phyloP scores from a whole-genome alignment of 306 rosid species.

The Morella rubra region DNA sequence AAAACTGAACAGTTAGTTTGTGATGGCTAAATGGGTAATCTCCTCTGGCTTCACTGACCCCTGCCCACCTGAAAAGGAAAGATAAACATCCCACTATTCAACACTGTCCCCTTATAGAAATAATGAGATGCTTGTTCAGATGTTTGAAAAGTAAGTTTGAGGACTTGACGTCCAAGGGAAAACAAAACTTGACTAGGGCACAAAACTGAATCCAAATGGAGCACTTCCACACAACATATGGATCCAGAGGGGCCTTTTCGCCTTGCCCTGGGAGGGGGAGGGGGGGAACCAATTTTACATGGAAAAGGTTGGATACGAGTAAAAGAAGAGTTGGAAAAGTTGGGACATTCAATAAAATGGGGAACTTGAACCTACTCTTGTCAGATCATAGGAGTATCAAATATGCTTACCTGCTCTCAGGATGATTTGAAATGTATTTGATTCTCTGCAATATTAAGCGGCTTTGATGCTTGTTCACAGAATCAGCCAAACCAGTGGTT shows the following conservation, averaged over 20 bases:
- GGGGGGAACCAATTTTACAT: background rate
- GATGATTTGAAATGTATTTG: slow-evolving; percentile 74
- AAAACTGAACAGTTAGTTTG: slow-evolving; percentile 94
- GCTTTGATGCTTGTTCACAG: slow-evolving; percentile 95
- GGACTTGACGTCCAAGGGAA: background rate
- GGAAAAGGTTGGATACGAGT: background rate
- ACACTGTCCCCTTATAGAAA: background rate
- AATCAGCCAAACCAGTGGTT: slow-evolving; percentile 67
- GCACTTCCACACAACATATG: background rate
- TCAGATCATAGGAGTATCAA: slow-evolving; percentile 20
- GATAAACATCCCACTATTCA: slow-evolving; percentile 6
- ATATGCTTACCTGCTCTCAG: slow-evolving; percentile 62
- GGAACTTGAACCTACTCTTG: background rate
- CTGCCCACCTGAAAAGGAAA: slow-evolving; percentile 79
- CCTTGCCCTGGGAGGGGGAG: background rate
- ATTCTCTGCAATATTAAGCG: slow-evolving; percentile 93
- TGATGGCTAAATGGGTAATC: slow-evolving; percentile 99
- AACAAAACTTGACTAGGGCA: background rate
- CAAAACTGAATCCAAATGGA: background rate
- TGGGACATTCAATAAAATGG: background rate
- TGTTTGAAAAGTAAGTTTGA: background rate
- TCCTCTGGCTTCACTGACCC: slow-evolving; percentile 92
- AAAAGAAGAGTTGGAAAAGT: background rate
- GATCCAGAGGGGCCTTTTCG: no score
- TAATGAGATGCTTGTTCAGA: background rate